Evolutionary conservation across 129 eudicot species (phyloP).

Genomic region (Glebionis coronaria): DNA sequence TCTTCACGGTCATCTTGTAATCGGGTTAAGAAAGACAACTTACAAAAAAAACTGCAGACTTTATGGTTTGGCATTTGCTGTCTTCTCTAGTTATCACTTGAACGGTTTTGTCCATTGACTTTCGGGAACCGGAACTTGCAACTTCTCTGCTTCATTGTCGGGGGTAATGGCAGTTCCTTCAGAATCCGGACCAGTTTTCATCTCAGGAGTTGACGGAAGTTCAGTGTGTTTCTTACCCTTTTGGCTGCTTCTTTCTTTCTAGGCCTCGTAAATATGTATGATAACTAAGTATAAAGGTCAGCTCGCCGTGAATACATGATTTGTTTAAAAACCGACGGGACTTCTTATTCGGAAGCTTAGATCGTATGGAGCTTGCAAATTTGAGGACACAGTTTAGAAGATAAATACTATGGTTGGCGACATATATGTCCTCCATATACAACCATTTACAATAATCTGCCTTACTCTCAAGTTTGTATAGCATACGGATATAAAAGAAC

Average conservation of each 20-base stretch:
- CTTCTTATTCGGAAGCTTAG: neutral
- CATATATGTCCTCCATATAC: too few species aligned
- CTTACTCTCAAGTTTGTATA: too few species aligned
- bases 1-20: conserved; percentile 25
- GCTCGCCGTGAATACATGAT: neutral
- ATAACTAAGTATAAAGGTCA: conserved; percentile 2
- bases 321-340: neutral
- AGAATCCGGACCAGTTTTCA: conserved; percentile 17
- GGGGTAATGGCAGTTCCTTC: conserved; percentile 39
- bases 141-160: conserved; percentile 37
- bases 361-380: neutral
- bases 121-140: conserved; percentile 43
- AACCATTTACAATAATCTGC: too few species aligned
- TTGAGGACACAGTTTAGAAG: neutral
- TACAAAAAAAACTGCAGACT: neutral
- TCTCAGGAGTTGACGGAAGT: conserved; percentile 25
- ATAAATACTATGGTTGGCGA: neutral
- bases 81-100: conserved; percentile 57
- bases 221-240: conserved; percentile 34
- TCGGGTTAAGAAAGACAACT: neutral
- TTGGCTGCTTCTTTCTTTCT: conserved; percentile 42
- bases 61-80: conserved; percentile 31
- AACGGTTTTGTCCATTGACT: conserved; percentile 64
- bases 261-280: too few species aligned
- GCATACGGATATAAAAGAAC: too few species aligned